A percentile compares a stretch with the other conserved stretches of the same genome.
Evolutionary conservation across 83 land plant species (phyloP).

Genomic region (Isoetes engelmannii): DNA sequence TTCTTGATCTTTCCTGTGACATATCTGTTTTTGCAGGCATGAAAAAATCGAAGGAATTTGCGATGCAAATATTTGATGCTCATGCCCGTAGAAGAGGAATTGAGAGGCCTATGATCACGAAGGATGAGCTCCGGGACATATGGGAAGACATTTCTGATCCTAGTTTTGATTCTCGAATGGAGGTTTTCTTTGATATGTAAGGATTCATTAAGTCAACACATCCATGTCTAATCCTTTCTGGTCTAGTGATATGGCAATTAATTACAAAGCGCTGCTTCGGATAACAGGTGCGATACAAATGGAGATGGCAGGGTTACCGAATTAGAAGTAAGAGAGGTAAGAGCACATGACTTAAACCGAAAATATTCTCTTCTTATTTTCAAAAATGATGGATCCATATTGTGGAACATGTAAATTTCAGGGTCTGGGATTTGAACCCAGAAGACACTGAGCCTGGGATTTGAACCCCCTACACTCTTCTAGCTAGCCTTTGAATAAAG

Average conservation of each 20-base stretch:
- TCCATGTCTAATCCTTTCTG: no score
- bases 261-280: neutral
- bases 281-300: slow-evolving; percentile 6
- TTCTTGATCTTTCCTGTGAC: no score
- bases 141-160: slow-evolving; percentile 4
- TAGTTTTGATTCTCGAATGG: slow-evolving; percentile 4
- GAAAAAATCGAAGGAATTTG: slow-evolving; percentile 8
- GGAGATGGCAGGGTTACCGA: slow-evolving; percentile 5
- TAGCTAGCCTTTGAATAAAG: no score
- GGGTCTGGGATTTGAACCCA: no score
- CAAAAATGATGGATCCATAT: neutral
- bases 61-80: slow-evolving; percentile 2
- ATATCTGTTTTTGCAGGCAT: neutral
- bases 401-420: no score
- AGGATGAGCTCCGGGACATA: neutral
- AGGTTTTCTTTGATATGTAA: slow-evolving; percentile 6
- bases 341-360: neutral
- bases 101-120: neutral
- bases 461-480: no score
- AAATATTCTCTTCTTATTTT: neutral
- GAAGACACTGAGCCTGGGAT: no score
- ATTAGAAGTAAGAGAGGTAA: slow-evolving; percentile 9
- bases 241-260: neutral
- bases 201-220: neutral
- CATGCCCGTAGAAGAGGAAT: slow-evolving; percentile 3